A percentile compares a stretch with the other conserved stretches of the same genome.
These are phyloP conservation scores for Nannochloris sp. DNA, from an alignment of 139 green algal genomes.

Conservation along the genomic window DNA sequence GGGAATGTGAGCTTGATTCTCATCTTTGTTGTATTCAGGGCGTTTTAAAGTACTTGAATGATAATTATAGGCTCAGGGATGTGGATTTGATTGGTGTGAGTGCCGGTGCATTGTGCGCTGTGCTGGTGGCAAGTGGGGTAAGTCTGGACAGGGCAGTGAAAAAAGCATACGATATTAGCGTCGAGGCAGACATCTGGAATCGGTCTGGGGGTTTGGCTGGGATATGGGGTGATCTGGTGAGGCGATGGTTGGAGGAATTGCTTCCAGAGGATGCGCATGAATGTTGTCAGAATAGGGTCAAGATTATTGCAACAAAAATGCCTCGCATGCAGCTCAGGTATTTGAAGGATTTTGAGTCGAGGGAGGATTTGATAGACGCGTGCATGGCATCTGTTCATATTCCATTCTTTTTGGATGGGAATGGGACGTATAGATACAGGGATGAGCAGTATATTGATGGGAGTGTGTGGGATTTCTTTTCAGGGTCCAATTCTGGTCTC, in stretches of 20 bases:
- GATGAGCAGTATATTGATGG: conserved; percentile 41
- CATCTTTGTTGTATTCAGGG: neutral
- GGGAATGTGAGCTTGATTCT: neutral
- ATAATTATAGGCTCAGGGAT: conserved; percentile 27
- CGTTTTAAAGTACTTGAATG: conserved; percentile 17
- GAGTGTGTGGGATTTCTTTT: conserved; percentile 41
- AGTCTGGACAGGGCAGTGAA: conserved; percentile 30
- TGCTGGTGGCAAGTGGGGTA: conserved; percentile 33
- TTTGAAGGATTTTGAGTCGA: conserved; percentile 36
- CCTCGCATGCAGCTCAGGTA: conserved; percentile 20
- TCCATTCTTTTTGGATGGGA: conserved; percentile 59
- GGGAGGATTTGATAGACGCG: conserved; percentile 51
- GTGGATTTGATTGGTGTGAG: conserved; percentile 29
- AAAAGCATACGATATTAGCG: conserved; percentile 24
- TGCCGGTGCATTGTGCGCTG: conserved; percentile 31
- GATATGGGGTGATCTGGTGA: conserved; percentile 59
- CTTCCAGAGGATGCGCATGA: conserved; percentile 53
- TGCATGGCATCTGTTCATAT: conserved; percentile 49
- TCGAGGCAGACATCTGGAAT: conserved; percentile 35
- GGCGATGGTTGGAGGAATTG: conserved; percentile 58
- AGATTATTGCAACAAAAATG: conserved; percentile 36
- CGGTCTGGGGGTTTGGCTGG: conserved; percentile 45
- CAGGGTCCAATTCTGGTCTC: conserved; percentile 25
- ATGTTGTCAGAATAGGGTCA: conserved; percentile 28
- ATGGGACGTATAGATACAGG: conserved; percentile 23